phyloP scores from a whole-genome alignment of 2,329 filamentous ascomycete genomes.

The Pseudocercospora macadamiae region DNA sequence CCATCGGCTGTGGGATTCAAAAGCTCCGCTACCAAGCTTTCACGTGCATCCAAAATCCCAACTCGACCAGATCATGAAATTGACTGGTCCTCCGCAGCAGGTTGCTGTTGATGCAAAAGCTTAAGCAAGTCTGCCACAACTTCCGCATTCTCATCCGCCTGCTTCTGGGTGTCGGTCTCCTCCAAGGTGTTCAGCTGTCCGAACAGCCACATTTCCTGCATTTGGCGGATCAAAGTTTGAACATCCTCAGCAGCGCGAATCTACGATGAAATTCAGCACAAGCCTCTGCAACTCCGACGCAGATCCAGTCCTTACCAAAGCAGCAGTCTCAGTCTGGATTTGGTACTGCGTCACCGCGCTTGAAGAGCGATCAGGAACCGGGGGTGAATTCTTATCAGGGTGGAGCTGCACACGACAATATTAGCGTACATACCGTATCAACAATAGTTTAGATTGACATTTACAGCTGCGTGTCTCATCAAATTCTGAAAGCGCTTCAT shows the following conservation, averaged over 20 bases:
- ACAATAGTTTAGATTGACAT: background rate
- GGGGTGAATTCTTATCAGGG: too few relatives aligned
- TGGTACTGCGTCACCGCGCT: slow-evolving; percentile 62
- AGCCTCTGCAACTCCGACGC: too few relatives aligned
- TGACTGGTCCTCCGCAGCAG: too few relatives aligned
- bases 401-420: too few relatives aligned
- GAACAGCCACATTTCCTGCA: slow-evolving; percentile 71
- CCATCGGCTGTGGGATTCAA: too few relatives aligned
- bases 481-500: slow-evolving; percentile 60
- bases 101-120: background rate
- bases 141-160: slow-evolving; percentile 51
- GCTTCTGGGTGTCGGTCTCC: slow-evolving; percentile 43
- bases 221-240: slow-evolving; percentile 60
- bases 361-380: slow-evolving; percentile 58
- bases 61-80: background rate
- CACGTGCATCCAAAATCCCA: background rate
- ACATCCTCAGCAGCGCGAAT: slow-evolving; percentile 66
- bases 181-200: slow-evolving; percentile 63
- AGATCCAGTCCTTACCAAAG: slow-evolving; percentile 48
- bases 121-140: slow-evolving; percentile 52
- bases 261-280: too few relatives aligned
- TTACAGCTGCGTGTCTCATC: slow-evolving; percentile 56
- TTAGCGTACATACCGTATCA: too few relatives aligned
- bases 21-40: too few relatives aligned
- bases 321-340: slow-evolving; percentile 61